A percentile compares a stretch with the other conserved stretches of the same genome.
These are phyloP conservation scores for Teunomyces lycoperdinae DNA, from an alignment of 805 yeast species.

Conservation along the genomic window DNA sequence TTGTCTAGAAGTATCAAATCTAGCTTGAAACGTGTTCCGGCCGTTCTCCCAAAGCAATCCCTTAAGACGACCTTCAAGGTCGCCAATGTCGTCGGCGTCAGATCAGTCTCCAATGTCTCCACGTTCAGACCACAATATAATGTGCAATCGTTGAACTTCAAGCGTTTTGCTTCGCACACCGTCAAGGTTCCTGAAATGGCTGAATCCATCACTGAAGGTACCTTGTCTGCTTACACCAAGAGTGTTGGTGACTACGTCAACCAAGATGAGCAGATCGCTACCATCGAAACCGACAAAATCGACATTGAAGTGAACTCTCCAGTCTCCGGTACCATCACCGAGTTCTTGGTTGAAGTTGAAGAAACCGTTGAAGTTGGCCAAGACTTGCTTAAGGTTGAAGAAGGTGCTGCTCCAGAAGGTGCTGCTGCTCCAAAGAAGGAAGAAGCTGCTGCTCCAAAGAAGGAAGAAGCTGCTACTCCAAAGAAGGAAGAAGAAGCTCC, in stretches of 20 bases:
- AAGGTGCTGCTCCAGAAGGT: conserved; percentile 67
- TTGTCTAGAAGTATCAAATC: conserved; percentile 33
- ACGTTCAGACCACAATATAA: conserved; percentile 7
- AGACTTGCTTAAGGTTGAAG: conserved; percentile 82
- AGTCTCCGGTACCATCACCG: conserved; percentile 82
- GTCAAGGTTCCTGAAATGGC: conserved; percentile 99
- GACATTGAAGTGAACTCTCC: conserved; percentile 98
- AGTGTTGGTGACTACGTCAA: conserved; percentile 85
- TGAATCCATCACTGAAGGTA: conserved; percentile 96
- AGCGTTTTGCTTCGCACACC: conserved; percentile 38
- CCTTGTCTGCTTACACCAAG: conserved; percentile 65
- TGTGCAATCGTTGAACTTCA: conserved; percentile 19
- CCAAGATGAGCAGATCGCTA: conserved; percentile 87
- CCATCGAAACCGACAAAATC: conserved; percentile 97
- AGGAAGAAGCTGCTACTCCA: conserved; percentile 13
- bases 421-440: conserved; percentile 37
- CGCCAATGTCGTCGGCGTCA: conserved; percentile 14
- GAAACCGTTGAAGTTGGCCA: conserved; percentile 97
- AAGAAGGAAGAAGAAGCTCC: conserved; percentile 15
- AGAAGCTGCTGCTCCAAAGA: conserved; percentile 14
- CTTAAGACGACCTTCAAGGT: conserved; percentile 11
- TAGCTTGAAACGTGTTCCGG: conserved; percentile 27
- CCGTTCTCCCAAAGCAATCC: conserved; percentile 9
- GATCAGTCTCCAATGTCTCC: conserved; percentile 15
- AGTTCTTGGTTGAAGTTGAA: conserved; percentile 76